Evolutionary conservation across 2,329 filamentous ascomycete species (phyloP).

Genomic region (Cercospora sesami): DNA sequence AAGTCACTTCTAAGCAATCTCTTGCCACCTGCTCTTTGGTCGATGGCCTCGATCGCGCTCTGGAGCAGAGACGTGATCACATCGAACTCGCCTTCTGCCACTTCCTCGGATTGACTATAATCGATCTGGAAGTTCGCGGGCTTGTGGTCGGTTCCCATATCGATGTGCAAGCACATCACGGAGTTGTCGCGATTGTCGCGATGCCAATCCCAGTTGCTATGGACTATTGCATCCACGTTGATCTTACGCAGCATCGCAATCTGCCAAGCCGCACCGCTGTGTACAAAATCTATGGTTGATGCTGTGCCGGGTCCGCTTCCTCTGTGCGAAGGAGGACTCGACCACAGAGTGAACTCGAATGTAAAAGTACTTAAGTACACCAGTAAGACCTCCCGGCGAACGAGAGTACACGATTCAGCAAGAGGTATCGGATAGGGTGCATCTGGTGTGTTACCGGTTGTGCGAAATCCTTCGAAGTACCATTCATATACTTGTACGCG

Average conservation of each 20-base stretch:
- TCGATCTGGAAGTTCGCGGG: not conserved
- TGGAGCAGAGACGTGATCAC: not conserved
- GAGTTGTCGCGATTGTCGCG: not conserved
- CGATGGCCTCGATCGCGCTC: not conserved
- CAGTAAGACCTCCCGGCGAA: not conserved
- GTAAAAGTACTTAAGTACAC: not conserved
- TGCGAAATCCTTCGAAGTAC: not conserved
- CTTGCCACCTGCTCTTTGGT: not conserved
- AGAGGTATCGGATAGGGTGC: not conserved
- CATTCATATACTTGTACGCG: not conserved
- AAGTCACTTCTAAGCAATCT: not conserved
- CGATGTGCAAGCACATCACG: not conserved
- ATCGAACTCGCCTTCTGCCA: not conserved
- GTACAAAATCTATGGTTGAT: not conserved
- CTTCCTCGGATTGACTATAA: not conserved
- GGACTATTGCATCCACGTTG: not conserved
- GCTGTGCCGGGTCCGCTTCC: too few species aligned
- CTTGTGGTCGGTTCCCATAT: not conserved
- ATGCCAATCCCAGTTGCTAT: not conserved
- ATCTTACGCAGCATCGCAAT: not conserved
- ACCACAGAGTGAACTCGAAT: too few species aligned
- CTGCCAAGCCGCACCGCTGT: not conserved
- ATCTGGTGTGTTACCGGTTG: not conserved
- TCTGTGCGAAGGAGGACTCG: too few species aligned
- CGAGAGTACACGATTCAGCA: not conserved